These are phyloP conservation scores for Cystobasidium ongulense DNA, from an alignment of 768 basidiomycete species.

Conservation along the genomic window DNA sequence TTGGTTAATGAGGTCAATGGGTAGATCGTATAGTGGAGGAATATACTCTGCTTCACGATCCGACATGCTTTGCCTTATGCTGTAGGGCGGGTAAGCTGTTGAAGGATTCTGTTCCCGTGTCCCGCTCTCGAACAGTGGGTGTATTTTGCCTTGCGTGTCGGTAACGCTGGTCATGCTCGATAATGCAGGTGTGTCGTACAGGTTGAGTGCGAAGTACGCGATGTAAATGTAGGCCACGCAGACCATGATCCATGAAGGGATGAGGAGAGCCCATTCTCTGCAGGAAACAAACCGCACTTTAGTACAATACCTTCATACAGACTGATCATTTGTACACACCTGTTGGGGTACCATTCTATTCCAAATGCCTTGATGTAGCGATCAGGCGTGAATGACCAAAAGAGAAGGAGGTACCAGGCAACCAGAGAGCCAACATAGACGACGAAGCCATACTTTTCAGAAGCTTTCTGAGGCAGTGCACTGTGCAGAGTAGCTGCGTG, in stretches of 20 bases:
- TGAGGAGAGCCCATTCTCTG: constrained; percentile 76
- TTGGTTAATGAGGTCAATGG: constrained; percentile 1
- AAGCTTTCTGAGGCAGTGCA: constrained; percentile 6
- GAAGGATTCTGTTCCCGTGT: neutral
- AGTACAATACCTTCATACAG: neutral
- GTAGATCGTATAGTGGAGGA: constrained; percentile 10
- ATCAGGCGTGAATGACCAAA: constrained; percentile 76
- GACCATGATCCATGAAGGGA: constrained; percentile 69
- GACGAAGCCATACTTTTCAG: constrained; percentile 82
- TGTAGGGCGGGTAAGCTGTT: neutral
- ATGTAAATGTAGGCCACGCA: constrained; percentile 66
- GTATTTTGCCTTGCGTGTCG: constrained; percentile 27
- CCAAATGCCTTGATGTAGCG: constrained; percentile 60
- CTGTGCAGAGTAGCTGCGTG: neutral
- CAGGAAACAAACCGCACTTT: neutral
- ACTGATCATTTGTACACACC: constrained; percentile 48
- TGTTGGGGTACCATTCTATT: constrained; percentile 76
- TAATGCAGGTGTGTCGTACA: constrained; percentile 63
- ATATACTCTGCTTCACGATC: neutral
- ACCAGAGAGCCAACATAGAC: constrained; percentile 71
- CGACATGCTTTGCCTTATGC: neutral
- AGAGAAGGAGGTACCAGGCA: constrained; percentile 59
- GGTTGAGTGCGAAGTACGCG: constrained; percentile 65
- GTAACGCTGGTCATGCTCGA: constrained; percentile 39
- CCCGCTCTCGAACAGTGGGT: neutral